These are phyloP conservation scores for Annulohypoxylon bovei DNA, from an alignment of 495 filamentous ascomycete genomes.

Conservation along the genomic window DNA sequence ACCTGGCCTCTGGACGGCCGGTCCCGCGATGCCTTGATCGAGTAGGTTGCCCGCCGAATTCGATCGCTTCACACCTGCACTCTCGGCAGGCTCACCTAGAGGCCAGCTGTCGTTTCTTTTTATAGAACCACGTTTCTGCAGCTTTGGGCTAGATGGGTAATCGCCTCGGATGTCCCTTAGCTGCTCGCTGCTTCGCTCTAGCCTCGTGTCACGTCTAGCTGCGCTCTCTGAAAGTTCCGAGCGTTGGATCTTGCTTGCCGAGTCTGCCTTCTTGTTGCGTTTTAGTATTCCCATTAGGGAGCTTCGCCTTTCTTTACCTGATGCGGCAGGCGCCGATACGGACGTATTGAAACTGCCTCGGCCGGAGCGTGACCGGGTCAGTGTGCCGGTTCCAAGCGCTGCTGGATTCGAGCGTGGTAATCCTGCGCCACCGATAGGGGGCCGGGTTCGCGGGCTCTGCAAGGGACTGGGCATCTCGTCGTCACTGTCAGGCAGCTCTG, in stretches of 20 bases:
- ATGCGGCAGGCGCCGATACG: conserved; percentile 28
- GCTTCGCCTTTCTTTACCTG: conserved; percentile 39
- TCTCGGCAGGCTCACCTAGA: conserved; percentile 18
- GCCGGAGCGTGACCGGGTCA: conserved; percentile 49
- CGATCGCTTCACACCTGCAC: conserved; percentile 32
- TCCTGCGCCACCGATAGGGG: not conserved
- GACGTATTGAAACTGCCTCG: conserved; percentile 44
- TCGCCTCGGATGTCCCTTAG: conserved; percentile 46
- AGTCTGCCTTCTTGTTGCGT: conserved; percentile 55
- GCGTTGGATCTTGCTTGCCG: conserved; percentile 53
- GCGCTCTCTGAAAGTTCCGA: conserved; percentile 57
- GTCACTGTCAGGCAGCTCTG: conserved; percentile 45
- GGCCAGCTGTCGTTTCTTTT: conserved; percentile 32
- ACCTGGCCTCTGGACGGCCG: conserved; percentile 13
- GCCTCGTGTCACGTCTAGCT: conserved; percentile 60
- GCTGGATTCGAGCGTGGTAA: conserved; percentile 28
- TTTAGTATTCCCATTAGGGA: conserved; percentile 59
- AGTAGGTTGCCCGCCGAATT: conserved; percentile 47
- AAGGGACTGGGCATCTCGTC: conserved; percentile 44
- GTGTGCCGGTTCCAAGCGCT: conserved; percentile 44
- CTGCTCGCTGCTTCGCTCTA: conserved; percentile 59
- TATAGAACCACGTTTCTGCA: conserved; percentile 47
- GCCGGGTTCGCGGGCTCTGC: conserved; percentile 21
- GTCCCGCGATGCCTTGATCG: conserved; percentile 7
- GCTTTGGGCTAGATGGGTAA: conserved; percentile 38